Base-by-base conservation (phyloP, 352 stramenopile species). In the Phytopythium chamaehyphon region DNA sequence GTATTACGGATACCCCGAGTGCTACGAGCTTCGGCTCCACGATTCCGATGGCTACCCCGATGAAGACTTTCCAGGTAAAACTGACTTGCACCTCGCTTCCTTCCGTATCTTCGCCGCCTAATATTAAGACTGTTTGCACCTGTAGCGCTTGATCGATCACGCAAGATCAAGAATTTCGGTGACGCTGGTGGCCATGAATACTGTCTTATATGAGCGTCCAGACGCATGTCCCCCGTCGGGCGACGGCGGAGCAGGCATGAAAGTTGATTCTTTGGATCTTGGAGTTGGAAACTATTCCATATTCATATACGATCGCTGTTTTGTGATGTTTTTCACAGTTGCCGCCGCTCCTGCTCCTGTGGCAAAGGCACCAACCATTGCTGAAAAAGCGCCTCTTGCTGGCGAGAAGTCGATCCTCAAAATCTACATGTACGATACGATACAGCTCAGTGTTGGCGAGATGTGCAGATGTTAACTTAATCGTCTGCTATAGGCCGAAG, bases 131-230 rank as follows among this genome's bases (percentile, higher is more conserved):
- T 21, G n/a, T 24, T 31, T 35, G 19, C 28, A 60, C 19, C 16
- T 35, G 10, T 47, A 92, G 85, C 85, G 4, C 59, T 95, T 14
- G 83, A 95, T 48, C 74, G 83, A 14, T 93, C 83, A 6, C 66
- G 85, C 9, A 93, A 92, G 60, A 95, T 95, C 54, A 95, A 95
- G 61, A 93, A 93, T 62, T 93, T 95, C 70, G 85, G 85, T n/a
- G 84, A 95, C 53, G 83, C 83, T 28, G 84, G 83, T 0, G 83
- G 82, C 6, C 85, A 95, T 42, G 83, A 93, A 47, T 95, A 92
- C 51, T 95, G 85, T 52, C 61, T 95, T 28, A n/a, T 95, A 83
- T 54, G 85, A 95, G 28, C 76, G 85, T 18, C 83, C 85, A 1
- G 85, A 95, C 51, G 83, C 81, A 1, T 95, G 85, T 49, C 85